Evolutionary conservation across 495 filamentous ascomycete species (phyloP).

Genomic region (Trichoderma erinaceum): DNA sequence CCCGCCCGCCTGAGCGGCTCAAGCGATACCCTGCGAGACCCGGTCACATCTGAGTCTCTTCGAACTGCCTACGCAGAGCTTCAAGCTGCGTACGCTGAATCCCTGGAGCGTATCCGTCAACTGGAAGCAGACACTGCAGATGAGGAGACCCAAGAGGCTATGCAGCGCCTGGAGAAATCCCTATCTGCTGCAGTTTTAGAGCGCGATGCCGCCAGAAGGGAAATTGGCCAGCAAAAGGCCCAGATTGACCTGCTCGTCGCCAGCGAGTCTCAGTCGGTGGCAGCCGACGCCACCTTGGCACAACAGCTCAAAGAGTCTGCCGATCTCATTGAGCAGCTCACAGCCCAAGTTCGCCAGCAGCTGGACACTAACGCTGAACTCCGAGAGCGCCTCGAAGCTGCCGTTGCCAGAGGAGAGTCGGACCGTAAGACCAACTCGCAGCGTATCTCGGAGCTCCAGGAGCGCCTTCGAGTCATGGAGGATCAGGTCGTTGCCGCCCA

Average conservation of each 20-base stretch:
- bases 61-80: constrained; percentile 75
- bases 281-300: constrained; percentile 52
- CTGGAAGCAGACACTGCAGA: constrained; percentile 44
- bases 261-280: constrained; percentile 57
- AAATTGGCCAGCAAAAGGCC: constrained; percentile 50
- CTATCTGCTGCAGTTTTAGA: constrained; percentile 65
- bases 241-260: constrained; percentile 56
- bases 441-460: constrained; percentile 78
- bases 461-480: constrained; percentile 70
- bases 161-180: constrained; percentile 56
- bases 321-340: constrained; percentile 69
- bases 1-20: constrained; percentile 43
- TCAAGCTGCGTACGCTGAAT: constrained; percentile 52
- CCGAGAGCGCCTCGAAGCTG: constrained; percentile 73
- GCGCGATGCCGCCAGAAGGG: constrained; percentile 45
- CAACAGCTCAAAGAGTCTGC: constrained; percentile 64
- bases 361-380: constrained; percentile 68
- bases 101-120: constrained; percentile 49
- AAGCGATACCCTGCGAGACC: constrained; percentile 19
- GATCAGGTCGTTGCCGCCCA: constrained; percentile 80
- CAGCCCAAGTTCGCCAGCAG: constrained; percentile 68
- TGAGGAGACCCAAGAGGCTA: constrained; percentile 49
- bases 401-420: constrained; percentile 77
- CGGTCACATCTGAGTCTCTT: constrained; percentile 63
- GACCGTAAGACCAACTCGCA: constrained; percentile 72